Percentiles rank a stretch among this genome's conserved stretches.
phyloP scores from a whole-genome alignment of 192 early-diverging fungal species.

The Umbelopsis sp. region DNA sequence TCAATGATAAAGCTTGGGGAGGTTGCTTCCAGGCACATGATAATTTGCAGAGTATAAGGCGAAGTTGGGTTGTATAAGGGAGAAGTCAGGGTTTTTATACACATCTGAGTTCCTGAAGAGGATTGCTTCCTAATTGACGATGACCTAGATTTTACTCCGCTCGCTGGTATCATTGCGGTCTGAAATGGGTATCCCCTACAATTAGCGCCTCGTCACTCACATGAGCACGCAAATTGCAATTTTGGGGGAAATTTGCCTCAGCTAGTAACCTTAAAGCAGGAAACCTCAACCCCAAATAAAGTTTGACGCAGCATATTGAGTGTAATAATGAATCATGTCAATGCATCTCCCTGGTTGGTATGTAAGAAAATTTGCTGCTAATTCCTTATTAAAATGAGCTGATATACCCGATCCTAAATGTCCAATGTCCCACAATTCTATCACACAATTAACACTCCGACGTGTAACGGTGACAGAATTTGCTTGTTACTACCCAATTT shows the following conservation, averaged over 20 bases:
- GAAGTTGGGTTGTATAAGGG: conserved; percentile 1
- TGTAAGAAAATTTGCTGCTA: too few relatives aligned
- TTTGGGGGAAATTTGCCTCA: not conserved
- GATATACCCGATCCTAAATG: conserved; percentile 17
- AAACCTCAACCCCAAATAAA: too few relatives aligned
- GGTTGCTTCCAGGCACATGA: conserved; percentile 8
- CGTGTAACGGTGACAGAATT: conserved; percentile 18
- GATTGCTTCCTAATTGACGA: conserved; percentile 8
- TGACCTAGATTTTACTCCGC: not conserved
- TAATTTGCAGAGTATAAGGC: not conserved
- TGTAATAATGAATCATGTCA: too few relatives aligned
- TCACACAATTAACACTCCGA: conserved; percentile 11
- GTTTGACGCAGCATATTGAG: too few relatives aligned
- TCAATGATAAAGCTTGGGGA: not conserved
- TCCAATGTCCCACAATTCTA: conserved; percentile 21
- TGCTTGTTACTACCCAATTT: not conserved
- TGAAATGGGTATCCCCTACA: conserved; percentile 21
- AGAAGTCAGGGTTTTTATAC: conserved; percentile 1
- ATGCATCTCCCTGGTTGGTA: too few relatives aligned
- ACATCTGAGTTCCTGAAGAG: conserved; percentile 12
- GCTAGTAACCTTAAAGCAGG: too few relatives aligned
- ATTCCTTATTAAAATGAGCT: not conserved
- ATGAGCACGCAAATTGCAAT: conserved; percentile 22
- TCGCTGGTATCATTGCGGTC: conserved; percentile 15
- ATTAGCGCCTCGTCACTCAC: conserved; percentile 20